Conservation (phyloP, 208 protist genomes). For the Crithidia acanthocephali region DNA sequence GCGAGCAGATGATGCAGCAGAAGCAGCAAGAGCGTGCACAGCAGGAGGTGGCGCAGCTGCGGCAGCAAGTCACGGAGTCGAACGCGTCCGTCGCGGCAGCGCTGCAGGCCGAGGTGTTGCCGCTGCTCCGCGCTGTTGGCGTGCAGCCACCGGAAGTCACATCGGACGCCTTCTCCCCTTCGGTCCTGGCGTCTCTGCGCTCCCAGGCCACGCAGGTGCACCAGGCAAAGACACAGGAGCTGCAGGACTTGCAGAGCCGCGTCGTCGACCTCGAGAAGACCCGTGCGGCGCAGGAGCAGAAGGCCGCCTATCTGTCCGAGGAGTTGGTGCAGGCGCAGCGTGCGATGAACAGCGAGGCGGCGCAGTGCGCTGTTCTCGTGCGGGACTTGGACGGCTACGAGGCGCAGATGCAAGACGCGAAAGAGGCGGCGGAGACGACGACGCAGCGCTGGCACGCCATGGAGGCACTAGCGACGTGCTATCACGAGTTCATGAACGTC, state of each 20-base stretch:
- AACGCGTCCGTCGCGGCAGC: constrained; percentile 27
- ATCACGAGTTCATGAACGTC: constrained; percentile 57
- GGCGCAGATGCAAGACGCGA: constrained; percentile 33
- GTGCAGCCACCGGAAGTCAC: constrained; percentile 16
- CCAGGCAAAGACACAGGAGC: constrained; percentile 34
- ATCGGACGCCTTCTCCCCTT: constrained; percentile 7
- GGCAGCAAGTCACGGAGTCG: constrained; percentile 45
- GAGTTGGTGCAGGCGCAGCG: constrained; percentile 25
- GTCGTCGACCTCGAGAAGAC: constrained; percentile 39
- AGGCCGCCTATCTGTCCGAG: constrained; percentile 27
- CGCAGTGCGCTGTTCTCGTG: constrained; percentile 17
- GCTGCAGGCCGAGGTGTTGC: constrained; percentile 43
- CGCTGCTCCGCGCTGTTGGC: constrained; percentile 35
- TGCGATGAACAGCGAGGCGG: not conserved
- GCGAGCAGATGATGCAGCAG: constrained; percentile 55
- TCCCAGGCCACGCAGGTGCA: constrained; percentile 29
- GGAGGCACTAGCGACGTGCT: constrained; percentile 60
- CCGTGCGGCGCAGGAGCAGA: constrained; percentile 42
- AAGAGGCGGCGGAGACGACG: constrained; percentile 27
- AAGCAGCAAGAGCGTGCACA: constrained; percentile 44
- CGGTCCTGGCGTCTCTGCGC: constrained; percentile 20
- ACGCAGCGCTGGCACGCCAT: constrained; percentile 43
- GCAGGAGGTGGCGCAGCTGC: constrained; percentile 48
- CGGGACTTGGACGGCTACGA: constrained; percentile 51
- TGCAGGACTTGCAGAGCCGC: constrained; percentile 32